Conservation (phyloP, 1,284 basidiomycete genomes). For the Wolfiporia cocos region DNA sequence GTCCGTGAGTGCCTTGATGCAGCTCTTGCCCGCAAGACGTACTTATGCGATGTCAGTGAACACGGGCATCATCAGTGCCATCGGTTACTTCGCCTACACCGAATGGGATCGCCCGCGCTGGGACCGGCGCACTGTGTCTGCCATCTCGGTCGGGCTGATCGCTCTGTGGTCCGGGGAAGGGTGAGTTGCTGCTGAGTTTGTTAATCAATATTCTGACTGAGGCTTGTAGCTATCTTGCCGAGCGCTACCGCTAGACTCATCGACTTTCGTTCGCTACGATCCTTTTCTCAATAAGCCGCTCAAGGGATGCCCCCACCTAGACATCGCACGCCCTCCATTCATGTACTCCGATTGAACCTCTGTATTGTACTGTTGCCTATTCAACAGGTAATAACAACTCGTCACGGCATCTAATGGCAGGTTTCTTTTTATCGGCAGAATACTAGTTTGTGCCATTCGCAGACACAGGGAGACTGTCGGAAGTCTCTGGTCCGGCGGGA, state of each 20-base stretch:
- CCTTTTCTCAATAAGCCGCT: no score
- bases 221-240: slow-evolving; percentile 24
- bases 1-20: slow-evolving; percentile 38
- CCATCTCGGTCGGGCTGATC: slow-evolving; percentile 58
- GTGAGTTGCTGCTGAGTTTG: slow-evolving; percentile 32
- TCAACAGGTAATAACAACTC: no score
- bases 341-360: no score
- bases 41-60: slow-evolving; percentile 45
- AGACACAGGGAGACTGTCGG: no score
- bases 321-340: no score
- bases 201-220: neutral
- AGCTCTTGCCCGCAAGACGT: neutral
- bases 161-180: slow-evolving; percentile 67
- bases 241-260: slow-evolving; percentile 21
- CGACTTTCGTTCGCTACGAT: no score
- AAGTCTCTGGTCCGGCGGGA: no score
- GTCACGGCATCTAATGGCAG: no score
- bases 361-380: no score
- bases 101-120: slow-evolving; percentile 67
- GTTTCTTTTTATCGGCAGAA: no score
- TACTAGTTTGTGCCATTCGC: no score
- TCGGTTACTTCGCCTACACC: slow-evolving; percentile 65
- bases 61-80: slow-evolving; percentile 55
- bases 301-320: no score
- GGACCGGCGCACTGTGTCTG: slow-evolving; percentile 65